A percentile compares a stretch with the other conserved stretches of the same genome.
These are phyloP conservation scores for Aureobasidium sp. DNA, from an alignment of 2,329 filamentous ascomycete species.

Conservation along the genomic window DNA sequence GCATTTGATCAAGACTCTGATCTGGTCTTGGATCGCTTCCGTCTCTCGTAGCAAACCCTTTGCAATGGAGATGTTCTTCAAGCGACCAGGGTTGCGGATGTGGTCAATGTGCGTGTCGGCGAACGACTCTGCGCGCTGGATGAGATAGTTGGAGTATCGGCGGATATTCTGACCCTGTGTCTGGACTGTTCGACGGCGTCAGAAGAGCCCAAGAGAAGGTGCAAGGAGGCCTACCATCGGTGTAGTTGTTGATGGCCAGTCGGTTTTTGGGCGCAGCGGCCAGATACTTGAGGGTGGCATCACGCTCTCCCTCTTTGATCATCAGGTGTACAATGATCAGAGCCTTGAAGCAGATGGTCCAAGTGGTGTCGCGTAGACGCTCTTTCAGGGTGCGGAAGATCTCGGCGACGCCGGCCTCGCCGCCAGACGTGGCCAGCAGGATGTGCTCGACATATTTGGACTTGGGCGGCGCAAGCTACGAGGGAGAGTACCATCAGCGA, in stretches of 20 bases:
- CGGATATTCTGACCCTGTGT: slow-evolving; percentile 92
- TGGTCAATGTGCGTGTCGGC: slow-evolving; percentile 82
- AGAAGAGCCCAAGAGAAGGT: not conserved
- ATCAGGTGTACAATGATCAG: slow-evolving; percentile 93
- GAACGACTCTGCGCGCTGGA: slow-evolving; percentile 72
- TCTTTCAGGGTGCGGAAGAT: slow-evolving; percentile 88
- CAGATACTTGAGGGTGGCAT: slow-evolving; percentile 79
- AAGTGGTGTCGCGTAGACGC: slow-evolving; percentile 87
- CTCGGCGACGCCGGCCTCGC: slow-evolving; percentile 89
- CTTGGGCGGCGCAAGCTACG: slow-evolving; percentile 85
- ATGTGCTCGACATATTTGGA: slow-evolving; percentile 99
- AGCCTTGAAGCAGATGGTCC: slow-evolving; percentile 99
- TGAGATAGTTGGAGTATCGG: slow-evolving; percentile 80
- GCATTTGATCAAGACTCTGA: slow-evolving; percentile 77
- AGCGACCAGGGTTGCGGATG: slow-evolving; percentile 59
- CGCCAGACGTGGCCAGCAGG: slow-evolving; percentile 85
- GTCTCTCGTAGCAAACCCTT: slow-evolving; percentile 90
- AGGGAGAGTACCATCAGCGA: not conserved
- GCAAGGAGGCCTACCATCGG: slow-evolving; percentile 60
- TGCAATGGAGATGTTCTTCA: slow-evolving; percentile 80
- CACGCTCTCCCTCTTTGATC: slow-evolving; percentile 88
- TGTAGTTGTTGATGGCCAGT: slow-evolving; percentile 82
- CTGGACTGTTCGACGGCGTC: slow-evolving; percentile 54
- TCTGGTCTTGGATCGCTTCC: slow-evolving; percentile 80
- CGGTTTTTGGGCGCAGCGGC: slow-evolving; percentile 67